These are phyloP conservation scores for Leccinum subfulvum DNA, from an alignment of 1,284 basidiomycete species.

Conservation along the genomic window DNA sequence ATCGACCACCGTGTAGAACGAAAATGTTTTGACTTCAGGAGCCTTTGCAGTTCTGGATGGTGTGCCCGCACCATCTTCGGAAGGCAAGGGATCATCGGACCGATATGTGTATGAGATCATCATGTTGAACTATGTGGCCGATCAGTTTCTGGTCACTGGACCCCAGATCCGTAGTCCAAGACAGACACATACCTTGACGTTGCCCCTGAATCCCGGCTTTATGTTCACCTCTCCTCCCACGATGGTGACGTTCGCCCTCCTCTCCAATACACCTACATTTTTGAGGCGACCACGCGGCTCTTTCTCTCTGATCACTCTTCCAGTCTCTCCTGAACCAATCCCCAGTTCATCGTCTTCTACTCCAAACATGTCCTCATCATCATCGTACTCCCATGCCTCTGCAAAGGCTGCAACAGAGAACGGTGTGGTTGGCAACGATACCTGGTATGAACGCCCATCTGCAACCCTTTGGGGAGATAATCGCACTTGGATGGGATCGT, in stretches of 20 bases:
- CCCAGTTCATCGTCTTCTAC: constrained; percentile 67
- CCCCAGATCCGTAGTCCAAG: neutral
- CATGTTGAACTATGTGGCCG: constrained; percentile 75
- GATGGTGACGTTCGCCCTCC: constrained; percentile 82
- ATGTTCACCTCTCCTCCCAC: constrained; percentile 82
- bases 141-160: constrained; percentile 1
- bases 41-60: constrained; percentile 45
- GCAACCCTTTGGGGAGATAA: constrained; percentile 65
- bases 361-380: constrained; percentile 82
- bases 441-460: constrained; percentile 54
- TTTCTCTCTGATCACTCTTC: constrained; percentile 38
- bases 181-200: constrained; percentile 60
- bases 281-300: constrained; percentile 54
- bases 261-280: constrained; percentile 77
- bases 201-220: constrained; percentile 70
- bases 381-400: constrained; percentile 95
- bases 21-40: constrained; percentile 80
- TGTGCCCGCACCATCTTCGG: constrained; percentile 54
- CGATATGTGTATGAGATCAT: constrained; percentile 90
- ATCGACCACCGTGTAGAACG: constrained; percentile 81
- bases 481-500: constrained; percentile 89
- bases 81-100: constrained; percentile 75
- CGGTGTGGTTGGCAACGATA: constrained; percentile 71
- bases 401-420: constrained; percentile 87
- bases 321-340: constrained; percentile 37